phyloP scores from a whole-genome alignment of 2,329 filamentous ascomycete genomes.

The Penicillium olsonii region DNA sequence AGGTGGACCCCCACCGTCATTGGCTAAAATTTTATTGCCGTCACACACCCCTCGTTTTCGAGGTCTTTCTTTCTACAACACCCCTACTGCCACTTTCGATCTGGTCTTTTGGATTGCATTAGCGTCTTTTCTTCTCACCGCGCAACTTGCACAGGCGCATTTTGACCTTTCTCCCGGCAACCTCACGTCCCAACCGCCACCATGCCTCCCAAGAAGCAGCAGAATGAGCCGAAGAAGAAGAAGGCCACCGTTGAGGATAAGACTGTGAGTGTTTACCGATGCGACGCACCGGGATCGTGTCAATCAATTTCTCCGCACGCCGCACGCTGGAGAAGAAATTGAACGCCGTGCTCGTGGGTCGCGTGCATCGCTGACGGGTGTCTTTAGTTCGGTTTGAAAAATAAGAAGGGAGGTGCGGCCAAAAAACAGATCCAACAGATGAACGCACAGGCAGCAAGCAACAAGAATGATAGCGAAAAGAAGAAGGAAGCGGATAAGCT shows the following conservation, averaged over 20 bases:
- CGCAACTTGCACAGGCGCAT: constrained; percentile 18
- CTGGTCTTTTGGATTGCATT: constrained; percentile 19
- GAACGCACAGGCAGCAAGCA: constrained; percentile 68
- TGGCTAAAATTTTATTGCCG: constrained; percentile 12
- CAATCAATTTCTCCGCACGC: too few relatives aligned
- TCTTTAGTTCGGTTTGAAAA: constrained; percentile 8
- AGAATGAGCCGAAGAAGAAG: constrained; percentile 49
- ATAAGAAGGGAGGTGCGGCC: constrained; percentile 88
- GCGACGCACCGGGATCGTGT: neutral
- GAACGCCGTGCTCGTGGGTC: too few relatives aligned
- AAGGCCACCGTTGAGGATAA: constrained; percentile 75
- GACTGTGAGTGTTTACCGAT: constrained; percentile 37
- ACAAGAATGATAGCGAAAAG: constrained; percentile 86
- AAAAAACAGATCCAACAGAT: constrained; percentile 90
- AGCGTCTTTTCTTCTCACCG: constrained; percentile 15
- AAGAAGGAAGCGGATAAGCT: constrained; percentile 67
- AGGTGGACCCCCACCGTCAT: constrained; percentile 8
- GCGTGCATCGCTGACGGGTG: neutral
- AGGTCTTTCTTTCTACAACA: constrained; percentile 8
- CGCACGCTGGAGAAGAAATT: too few relatives aligned
- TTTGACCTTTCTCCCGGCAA: constrained; percentile 16
- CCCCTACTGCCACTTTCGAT: constrained; percentile 7
- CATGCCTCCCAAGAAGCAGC: constrained; percentile 52
- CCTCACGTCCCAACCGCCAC: constrained; percentile 30
- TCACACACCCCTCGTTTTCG: constrained; percentile 14